Conservation (phyloP, 495 filamentous ascomycete species). For the Friedmanniomyces simplex region DNA sequence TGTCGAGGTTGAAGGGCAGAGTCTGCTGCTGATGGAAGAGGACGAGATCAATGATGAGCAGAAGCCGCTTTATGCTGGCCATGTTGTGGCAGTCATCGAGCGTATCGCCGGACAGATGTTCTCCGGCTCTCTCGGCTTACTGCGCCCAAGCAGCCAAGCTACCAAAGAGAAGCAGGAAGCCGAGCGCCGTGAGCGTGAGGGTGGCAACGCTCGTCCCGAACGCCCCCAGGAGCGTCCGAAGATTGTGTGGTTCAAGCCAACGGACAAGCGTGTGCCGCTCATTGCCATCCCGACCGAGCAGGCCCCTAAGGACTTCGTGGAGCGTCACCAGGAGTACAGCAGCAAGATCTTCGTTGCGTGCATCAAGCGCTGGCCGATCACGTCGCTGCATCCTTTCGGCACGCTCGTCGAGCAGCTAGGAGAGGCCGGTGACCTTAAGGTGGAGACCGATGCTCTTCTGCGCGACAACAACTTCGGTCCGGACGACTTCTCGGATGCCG, state of each 20-base stretch:
- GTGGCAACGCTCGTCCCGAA: slow-evolving; percentile 53
- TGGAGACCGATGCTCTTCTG: slow-evolving; percentile 93
- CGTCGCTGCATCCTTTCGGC: slow-evolving; percentile 96
- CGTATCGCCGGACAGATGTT: slow-evolving; percentile 98
- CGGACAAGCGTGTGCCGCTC: slow-evolving; percentile 93
- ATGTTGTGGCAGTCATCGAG: slow-evolving; percentile 94
- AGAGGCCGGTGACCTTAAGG: slow-evolving; percentile 91
- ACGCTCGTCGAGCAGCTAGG: slow-evolving; percentile 95
- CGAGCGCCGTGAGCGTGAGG: slow-evolving; percentile 84
- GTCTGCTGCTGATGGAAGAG: slow-evolving; percentile 89
- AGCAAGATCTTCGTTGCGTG: slow-evolving; percentile 97
- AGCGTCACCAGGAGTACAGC: slow-evolving; percentile 94
- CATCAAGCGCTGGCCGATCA: slow-evolving; percentile 99
- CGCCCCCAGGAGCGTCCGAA: slow-evolving; percentile 94
- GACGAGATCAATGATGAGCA: slow-evolving; percentile 98
- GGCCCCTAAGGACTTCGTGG: slow-evolving; percentile 93
- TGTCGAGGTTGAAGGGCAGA: slow-evolving; percentile 97
- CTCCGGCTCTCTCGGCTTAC: slow-evolving; percentile 84
- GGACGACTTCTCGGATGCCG: slow-evolving; percentile 95
- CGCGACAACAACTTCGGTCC: slow-evolving; percentile 97
- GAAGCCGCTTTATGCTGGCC: slow-evolving; percentile 92
- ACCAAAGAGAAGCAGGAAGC: slow-evolving; percentile 99
- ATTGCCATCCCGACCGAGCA: slow-evolving; percentile 98
- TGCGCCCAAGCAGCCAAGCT: slow-evolving; percentile 94
- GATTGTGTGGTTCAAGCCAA: slow-evolving; percentile 99